A percentile compares a stretch with the other conserved stretches of the same genome.
Conservation (phyloP, 352 stramenopile genomes). For the Pythium coloratum region DNA sequence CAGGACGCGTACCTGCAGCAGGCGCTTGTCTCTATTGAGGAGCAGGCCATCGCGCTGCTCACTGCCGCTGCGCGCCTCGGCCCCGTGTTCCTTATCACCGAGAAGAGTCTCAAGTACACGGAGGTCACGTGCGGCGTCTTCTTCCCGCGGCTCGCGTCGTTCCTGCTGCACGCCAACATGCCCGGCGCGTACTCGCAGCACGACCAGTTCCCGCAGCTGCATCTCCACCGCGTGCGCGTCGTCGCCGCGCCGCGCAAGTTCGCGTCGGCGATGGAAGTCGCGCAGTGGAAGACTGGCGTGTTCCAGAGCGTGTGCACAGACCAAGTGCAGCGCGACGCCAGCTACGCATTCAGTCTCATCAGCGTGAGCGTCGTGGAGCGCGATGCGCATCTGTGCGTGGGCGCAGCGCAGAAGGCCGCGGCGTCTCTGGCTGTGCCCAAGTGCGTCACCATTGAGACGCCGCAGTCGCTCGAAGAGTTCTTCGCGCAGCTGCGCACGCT, state of each 20-base stretch:
- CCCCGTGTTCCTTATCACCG: constrained; percentile 53
- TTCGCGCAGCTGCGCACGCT: constrained; percentile 63
- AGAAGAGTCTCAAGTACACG: constrained; percentile 50
- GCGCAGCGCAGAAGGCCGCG: constrained; percentile 27
- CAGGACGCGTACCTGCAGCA: constrained; percentile 56
- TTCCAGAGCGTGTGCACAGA: constrained; percentile 44
- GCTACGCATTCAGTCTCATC: constrained; percentile 41
- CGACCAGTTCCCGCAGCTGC: constrained; percentile 13
- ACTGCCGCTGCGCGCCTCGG: constrained; percentile 35
- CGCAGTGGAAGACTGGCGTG: constrained; percentile 43
- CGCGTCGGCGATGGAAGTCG: constrained; percentile 32
- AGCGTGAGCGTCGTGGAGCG: constrained; percentile 33
- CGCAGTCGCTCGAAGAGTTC: constrained; percentile 52
- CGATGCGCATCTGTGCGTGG: constrained; percentile 37
- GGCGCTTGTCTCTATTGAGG: constrained; percentile 47
- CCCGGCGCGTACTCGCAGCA: constrained; percentile 26
- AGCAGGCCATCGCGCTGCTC: constrained; percentile 53
- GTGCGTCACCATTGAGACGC: constrained; percentile 14
- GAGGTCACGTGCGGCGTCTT: constrained; percentile 44
- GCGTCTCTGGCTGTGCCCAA: constrained; percentile 45
- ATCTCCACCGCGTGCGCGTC: constrained; percentile 34
- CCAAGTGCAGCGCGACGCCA: constrained; percentile 22
- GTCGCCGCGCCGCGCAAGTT: constrained; percentile 47
- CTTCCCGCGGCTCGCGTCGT: constrained; percentile 47
- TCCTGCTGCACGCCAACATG: constrained; percentile 38